phyloP scores from a whole-genome alignment of 768 basidiomycete genomes.

The Mycena vitilis region DNA sequence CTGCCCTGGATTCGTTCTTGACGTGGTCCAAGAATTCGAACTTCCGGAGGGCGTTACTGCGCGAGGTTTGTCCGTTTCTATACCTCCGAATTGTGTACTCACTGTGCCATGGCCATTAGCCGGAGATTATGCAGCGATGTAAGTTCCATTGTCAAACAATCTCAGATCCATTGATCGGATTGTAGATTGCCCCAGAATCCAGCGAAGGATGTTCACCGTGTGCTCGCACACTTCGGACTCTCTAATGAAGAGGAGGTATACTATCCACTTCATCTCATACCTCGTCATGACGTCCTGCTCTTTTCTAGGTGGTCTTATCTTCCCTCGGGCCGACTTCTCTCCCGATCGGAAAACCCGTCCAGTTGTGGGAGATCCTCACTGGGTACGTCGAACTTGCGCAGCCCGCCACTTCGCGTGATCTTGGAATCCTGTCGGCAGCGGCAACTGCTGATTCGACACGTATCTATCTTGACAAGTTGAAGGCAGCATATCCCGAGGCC shows the following conservation, averaged over 20 bases:
- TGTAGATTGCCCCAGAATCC: slow-evolving; percentile 55
- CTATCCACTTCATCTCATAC: too few relatives aligned
- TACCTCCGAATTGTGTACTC: neutral
- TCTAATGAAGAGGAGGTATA: slow-evolving; percentile 53
- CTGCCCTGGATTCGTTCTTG: too few relatives aligned
- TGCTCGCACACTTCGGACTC: slow-evolving; percentile 49
- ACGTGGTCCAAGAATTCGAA: slow-evolving; percentile 43
- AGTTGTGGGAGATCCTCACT: neutral
- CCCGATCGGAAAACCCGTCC: neutral
- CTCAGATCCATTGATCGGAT: neutral
- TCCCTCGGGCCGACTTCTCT: neutral
- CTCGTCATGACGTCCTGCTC: neutral
- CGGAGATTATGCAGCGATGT: slow-evolving; percentile 62
- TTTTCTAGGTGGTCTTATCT: slow-evolving; percentile 45
- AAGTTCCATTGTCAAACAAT: slow-evolving; percentile 10
- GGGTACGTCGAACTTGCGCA: neutral
- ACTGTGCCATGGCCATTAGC: slow-evolving; percentile 30
- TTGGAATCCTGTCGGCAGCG: neutral
- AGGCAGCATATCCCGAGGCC: neutral
- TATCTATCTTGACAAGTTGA: neutral
- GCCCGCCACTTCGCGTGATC: neutral
- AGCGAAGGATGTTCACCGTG: slow-evolving; percentile 50
- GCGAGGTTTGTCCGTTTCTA: slow-evolving; percentile 24
- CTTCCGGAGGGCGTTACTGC: slow-evolving; percentile 49
- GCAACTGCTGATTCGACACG: neutral